phyloP scores from a whole-genome alignment of 176 grass and related monocot species.

The Oryza glaberrima region DNA sequence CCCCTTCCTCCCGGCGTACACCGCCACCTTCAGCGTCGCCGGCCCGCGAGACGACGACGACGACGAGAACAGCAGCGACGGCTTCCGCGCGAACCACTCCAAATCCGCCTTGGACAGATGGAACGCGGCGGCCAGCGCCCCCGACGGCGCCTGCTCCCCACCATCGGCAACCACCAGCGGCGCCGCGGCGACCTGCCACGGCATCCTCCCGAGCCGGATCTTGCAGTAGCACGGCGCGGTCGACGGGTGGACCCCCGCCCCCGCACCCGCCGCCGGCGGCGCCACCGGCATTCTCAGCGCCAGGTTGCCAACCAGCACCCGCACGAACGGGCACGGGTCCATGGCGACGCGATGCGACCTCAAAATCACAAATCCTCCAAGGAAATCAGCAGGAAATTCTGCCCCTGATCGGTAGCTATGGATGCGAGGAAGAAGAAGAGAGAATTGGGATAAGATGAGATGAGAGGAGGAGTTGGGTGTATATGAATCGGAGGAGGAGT shows the following conservation, averaged over 20 bases:
- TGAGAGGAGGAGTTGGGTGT: constrained; percentile 1
- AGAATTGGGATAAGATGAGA: background rate
- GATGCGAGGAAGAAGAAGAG: background rate
- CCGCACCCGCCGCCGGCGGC: constrained; percentile 56
- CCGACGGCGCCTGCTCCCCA: constrained; percentile 22
- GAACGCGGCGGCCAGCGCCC: constrained; percentile 57
- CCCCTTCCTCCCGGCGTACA: constrained; percentile 73
- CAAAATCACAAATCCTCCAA: background rate
- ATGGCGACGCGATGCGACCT: constrained; percentile 35
- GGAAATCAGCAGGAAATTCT: background rate
- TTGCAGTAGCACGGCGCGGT: constrained; percentile 82
- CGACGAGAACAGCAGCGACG: constrained; percentile 51
- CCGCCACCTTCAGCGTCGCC: constrained; percentile 63
- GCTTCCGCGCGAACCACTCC: constrained; percentile 60
- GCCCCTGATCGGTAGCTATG: background rate
- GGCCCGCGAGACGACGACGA: constrained; percentile 35
- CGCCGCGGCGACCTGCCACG: constrained; percentile 52
- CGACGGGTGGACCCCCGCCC: constrained; percentile 79
- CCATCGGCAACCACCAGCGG: constrained; percentile 56
- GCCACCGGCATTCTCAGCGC: constrained; percentile 77
- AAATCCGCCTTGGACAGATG: constrained; percentile 74
- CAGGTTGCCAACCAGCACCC: constrained; percentile 92
- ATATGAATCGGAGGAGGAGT: constrained; percentile 35
- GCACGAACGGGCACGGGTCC: constrained; percentile 99
- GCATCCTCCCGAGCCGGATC: constrained; percentile 80